phyloP scores from a whole-genome alignment of 2,329 filamentous ascomycete genomes.

The Penicillium olsonii region DNA sequence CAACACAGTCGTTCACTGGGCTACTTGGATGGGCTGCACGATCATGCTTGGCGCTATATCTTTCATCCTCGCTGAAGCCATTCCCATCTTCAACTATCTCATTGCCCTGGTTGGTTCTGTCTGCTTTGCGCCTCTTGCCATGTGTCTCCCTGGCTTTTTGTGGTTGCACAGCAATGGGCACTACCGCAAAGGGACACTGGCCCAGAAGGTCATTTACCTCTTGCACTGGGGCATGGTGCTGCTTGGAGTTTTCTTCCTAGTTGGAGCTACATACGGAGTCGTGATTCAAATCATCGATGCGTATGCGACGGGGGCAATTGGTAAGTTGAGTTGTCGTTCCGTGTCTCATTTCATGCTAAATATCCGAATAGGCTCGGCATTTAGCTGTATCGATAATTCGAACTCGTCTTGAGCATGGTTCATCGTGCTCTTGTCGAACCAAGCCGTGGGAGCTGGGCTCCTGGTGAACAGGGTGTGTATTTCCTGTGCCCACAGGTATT shows the following conservation, averaged over 20 bases:
- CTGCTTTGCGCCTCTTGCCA: conserved; percentile 53
- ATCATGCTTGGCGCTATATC: conserved; percentile 43
- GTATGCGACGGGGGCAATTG: conserved; percentile 22
- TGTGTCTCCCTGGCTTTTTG: conserved; percentile 50
- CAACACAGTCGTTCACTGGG: conserved; percentile 53
- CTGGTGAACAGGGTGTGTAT: too few relatives aligned
- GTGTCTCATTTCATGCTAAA: neutral
- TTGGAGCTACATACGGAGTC: conserved; percentile 43
- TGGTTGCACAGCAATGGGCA: conserved; percentile 52
- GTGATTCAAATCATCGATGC: conserved; percentile 25
- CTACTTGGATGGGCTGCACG: conserved; percentile 52
- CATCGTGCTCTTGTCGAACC: neutral
- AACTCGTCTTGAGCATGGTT: conserved; percentile 10
- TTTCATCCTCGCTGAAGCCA: conserved; percentile 53
- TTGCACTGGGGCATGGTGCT: conserved; percentile 45
- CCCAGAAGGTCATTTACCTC: conserved; percentile 41
- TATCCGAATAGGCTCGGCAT: conserved; percentile 19
- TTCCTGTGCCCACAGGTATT: too few relatives aligned
- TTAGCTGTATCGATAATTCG: conserved; percentile 30
- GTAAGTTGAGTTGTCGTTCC: conserved; percentile 10
- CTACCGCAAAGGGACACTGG: conserved; percentile 39
- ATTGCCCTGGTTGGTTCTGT: conserved; percentile 51
- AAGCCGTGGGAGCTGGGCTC: neutral
- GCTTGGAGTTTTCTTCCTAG: conserved; percentile 47
- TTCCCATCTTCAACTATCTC: conserved; percentile 56